Evolutionary conservation across 2,329 filamentous ascomycete species (phyloP), one percentile per base, ranked within the genome.

Genomic region (Colletotrichum plurivorum): DNA sequence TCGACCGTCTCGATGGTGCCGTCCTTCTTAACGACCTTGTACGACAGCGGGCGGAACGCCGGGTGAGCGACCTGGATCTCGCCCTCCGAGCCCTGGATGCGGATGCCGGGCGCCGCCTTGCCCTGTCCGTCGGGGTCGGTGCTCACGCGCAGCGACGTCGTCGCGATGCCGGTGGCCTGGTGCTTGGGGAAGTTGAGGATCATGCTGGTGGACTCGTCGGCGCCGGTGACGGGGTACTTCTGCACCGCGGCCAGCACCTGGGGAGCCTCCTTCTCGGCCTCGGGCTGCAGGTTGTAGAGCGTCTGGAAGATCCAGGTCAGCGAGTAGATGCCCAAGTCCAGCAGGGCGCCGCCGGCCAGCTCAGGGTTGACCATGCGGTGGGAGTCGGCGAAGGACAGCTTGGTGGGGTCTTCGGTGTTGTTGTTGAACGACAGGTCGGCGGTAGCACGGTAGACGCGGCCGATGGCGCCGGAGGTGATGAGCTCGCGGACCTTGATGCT

Each of bases 251-350:
- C 87, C 10, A 90, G 82, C 4, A 96, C 90, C 52, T 84, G 86
- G 5, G 94, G 94, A 1, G 87, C 76, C 78, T 93, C 88, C 73
- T 94, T 92, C 62, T 88, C 83, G 25, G 87, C 85, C 72, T 90
- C 85, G 2, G 90, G 86, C 76, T 95, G 92, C 3, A 92, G 89
- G 79, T 94, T 93, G 82, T 97, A 97, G 31, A 97, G 87, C 52
- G 92, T 92, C 81, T 97, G 94, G 86, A 95, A 97, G 57, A 96
- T 88, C 94, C 94, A 97, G 39, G 94, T 97, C 71, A 97, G 82
- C 54, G 93, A 89, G 83, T 97, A 97, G 79, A 97, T 92, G 70
- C 94, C 94, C 66, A 97, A 84, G 79, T 97, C 94, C 58, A 97
- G 87, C 63, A 97, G 83, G 2, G 91, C 92, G 61, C 94, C 94